Base-by-base conservation (phyloP, 2,329 filamentous ascomycete genomes). In the Colletotrichum eremochloae region DNA sequence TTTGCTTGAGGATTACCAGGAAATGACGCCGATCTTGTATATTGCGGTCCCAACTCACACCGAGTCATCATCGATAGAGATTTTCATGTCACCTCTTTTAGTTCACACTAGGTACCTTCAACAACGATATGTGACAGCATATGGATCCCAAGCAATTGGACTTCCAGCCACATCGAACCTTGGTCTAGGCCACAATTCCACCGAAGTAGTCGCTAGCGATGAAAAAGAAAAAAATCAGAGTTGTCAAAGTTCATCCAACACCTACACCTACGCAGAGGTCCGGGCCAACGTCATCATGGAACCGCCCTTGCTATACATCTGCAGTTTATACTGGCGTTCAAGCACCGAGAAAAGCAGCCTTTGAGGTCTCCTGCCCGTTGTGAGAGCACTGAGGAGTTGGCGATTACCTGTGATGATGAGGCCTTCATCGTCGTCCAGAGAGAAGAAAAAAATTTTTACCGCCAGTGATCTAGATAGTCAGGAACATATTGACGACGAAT, bases 251-350 rank as follows among this genome's bases (percentile, higher is more conserved):
- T 18, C 31, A 55, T 15, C 9, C 52, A 36, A 8, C 6, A 29
- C 33, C 33, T 24, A 24, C 24, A 24, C 24, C 24, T 24, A 24
- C 24, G 24, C 24, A 24, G 24, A 24, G 24, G 24, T 24, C 24
- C 24, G 24, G 1, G 24, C 53, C 53, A 15, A 65, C 58, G 61
- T 44, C 67, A 65, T 65, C 53, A 8, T 42, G 38, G n/a, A 24
- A n/a, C 15, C 6, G 55, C 20, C 55, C n/a, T 40, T 40, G 36
- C 40, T 18, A 12, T 57, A n/a, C 36, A 15, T 6, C n/a, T 42
- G 18, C 56, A 42, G n/a, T 42, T 2, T 15, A 24, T 15, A 24
- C 36, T 29, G n/a, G 12, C 20, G 55, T 18, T 57, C 12, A 5
- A 29, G 36, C 36, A 42, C 5, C 36, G 3, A 42, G 38, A 20